Conservation (phyloP, 345 rosid genomes). For the Clausena lansium region DNA sequence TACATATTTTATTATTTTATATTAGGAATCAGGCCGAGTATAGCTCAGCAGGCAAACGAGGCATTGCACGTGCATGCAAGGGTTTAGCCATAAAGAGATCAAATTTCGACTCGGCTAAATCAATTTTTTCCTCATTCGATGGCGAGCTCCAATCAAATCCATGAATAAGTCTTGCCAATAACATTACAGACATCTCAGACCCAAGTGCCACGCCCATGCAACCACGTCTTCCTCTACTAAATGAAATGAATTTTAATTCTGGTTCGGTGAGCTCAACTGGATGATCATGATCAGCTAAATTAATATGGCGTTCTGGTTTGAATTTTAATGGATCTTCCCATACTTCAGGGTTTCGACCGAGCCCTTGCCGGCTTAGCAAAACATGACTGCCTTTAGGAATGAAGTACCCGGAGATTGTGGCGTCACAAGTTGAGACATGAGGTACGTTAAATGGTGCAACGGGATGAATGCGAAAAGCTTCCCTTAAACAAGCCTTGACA, state of each 20-base stretch:
- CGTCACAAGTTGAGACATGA: slow-evolving; percentile 31
- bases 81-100: no score
- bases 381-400: slow-evolving; percentile 58
- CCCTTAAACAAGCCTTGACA: no score
- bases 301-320: slow-evolving; percentile 48
- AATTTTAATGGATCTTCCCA: slow-evolving; percentile 50
- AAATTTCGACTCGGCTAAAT: no score
- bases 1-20: no score
- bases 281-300: neutral
- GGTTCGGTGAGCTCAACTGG: slow-evolving; percentile 29
- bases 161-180: no score
- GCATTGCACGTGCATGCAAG: no score
- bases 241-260: slow-evolving; percentile 36
- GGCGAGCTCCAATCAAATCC: no score
- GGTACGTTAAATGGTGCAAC: slow-evolving; percentile 43
- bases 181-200: slow-evolving; percentile 33
- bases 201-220: slow-evolving; percentile 27
- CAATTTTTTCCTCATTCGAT: neutral
- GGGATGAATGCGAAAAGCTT: slow-evolving; percentile 49
- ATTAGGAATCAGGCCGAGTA: no score
- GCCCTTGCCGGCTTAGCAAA: slow-evolving; percentile 36
- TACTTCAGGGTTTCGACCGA: slow-evolving; percentile 45
- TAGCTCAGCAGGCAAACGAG: no score
- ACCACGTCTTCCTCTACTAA: no score
- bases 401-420: slow-evolving; percentile 35